Percentiles rank a stretch among this genome's conserved stretches.
These are phyloP conservation scores for Letharia lupina DNA, from an alignment of 495 filamentous ascomycete genomes.

Conservation along the genomic window DNA sequence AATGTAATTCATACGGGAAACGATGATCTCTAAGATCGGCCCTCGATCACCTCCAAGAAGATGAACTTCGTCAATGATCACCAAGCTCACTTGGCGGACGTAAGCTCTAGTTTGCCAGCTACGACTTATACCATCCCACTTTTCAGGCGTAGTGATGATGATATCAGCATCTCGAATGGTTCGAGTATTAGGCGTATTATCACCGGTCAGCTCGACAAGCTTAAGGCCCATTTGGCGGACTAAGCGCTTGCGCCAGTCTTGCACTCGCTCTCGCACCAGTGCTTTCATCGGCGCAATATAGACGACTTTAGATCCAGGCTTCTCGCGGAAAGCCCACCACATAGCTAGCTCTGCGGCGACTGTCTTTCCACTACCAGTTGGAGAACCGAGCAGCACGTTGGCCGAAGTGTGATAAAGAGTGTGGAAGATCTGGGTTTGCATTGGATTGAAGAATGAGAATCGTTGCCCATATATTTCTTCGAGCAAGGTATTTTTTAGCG, in stretches of 20 bases:
- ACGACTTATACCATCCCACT: conserved; percentile 98
- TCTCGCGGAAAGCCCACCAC: conserved; percentile 99
- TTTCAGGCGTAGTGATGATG: conserved; percentile 97
- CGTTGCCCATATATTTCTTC: conserved; percentile 82
- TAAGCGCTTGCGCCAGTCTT: conserved; percentile 87
- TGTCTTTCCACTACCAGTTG: conserved; percentile 95
- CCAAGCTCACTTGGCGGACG: conserved; percentile 86
- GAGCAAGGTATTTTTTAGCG: conserved; percentile 76
- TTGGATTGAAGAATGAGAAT: conserved; percentile 96
- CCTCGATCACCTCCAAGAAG: conserved; percentile 90
- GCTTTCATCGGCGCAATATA: conserved; percentile 99
- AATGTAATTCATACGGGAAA: conserved; percentile 99
- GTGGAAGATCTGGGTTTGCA: conserved; percentile 99
- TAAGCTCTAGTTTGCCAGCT: conserved; percentile 97
- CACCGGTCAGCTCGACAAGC: conserved; percentile 92
- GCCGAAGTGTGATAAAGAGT: conserved; percentile 82
- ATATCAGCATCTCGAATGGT: conserved; percentile 94
- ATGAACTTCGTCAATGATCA: conserved; percentile 99
- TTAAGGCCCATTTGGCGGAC: conserved; percentile 76
- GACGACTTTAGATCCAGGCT: conserved; percentile 92
- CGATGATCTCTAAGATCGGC: conserved; percentile 97
- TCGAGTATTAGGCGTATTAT: conserved; percentile 93
- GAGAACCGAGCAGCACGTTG: conserved; percentile 93
- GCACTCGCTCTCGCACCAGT: conserved; percentile 89
- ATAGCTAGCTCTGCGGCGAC: conserved; percentile 95